Base-by-base conservation (phyloP, 345 rosid genomes). In the Eucalyptus pauciflora region DNA sequence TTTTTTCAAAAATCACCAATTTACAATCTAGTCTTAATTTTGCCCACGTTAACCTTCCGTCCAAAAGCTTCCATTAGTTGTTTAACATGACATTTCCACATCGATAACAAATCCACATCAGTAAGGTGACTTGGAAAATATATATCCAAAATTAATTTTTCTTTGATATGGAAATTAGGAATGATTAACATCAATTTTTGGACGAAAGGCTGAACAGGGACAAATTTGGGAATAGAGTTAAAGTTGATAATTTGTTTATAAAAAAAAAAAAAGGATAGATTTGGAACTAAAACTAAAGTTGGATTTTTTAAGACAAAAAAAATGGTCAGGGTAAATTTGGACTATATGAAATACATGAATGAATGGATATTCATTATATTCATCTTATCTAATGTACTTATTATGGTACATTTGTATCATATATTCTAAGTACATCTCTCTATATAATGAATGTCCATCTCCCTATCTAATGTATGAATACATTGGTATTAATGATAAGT, bases 161-260 rank as follows among this genome's bases (percentile, higher is more conserved):
- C 9, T 29, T 62, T 6, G 9, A 29, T 29, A 62, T 13, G 33
- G 9, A 62, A 27, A 62, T 27, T 62, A 62, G 4, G 16, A 27
- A 62, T 12, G 69, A 62, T 62, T 12, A 62, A 29, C 33, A 13
- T 0, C 3, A 0, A 62, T 13, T 62, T 29, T 29, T 62, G 4
- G 2, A 62, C 0, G 5, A 4, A 62, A 14, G 33, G 33, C 0
- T 62, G 6, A 29, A 4, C 0, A 56, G 5, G 33, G 18, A 29
- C 2, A 62, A 13, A 62, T 62, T 13, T 29, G 17, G 71, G 17
- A 62, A 62, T 62, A 62, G 5, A 62, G 33, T 29, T 62, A 29
- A 12, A 29, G 33, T 62, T 62, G 37, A 62, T 62, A 13, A 27
- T 27, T 62, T 27, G 27, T 62, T 62, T 29, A 13, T 0, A 62